Evolutionary conservation across 495 filamentous ascomycete genomes (phyloP), one percentile per base, ranked within the genome.

Genomic region (Neurospora intermedia): DNA sequence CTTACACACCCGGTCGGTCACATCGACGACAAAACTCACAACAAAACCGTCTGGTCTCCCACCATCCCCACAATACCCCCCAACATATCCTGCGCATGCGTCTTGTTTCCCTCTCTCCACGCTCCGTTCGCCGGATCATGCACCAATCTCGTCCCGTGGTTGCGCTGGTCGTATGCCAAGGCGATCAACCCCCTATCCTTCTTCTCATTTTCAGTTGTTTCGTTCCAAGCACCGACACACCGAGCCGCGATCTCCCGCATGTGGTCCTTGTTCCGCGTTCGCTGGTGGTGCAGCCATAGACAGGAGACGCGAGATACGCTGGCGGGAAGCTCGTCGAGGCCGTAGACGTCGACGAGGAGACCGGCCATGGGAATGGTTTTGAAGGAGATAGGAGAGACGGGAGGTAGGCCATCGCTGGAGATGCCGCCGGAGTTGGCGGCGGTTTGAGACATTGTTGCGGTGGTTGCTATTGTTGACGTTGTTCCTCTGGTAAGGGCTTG

Each of bases 1-100:
- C 43, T 18, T 18, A 9, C 16, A 23, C 11, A 23, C n/a, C 11
- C 66, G 0, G 18, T 54, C 66, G 0, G 18, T 54, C 40, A 62
- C 15, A n/a, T 41, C 41, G 10, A 62, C 41, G 10, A 62, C 46
- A 62, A 13, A 43, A 80, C 77, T 69, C 42, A 80, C 78, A 81
- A 16, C 72, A 81, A 46, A 27, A 76, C 72, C 70, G 88, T 90
- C 13, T 90, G 89, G 80, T 98, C 96, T 20, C 85, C 80, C 16
- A 93, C 90, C 9, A 92, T 94, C 69, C 93, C 94, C 70, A 79
- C 81, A 74, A 82, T 79, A 66, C 75, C 79, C 40, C 77, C 88
- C 78, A 94, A 95, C 92, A 97, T 95, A 78, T 97, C 94, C 77
- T 91, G 88, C 27, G 93, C 94, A 85, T 99, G 96, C 8, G 86